Evolutionary conservation across 352 stramenopile species (phyloP).

Genomic region (Pythium sp.): DNA sequence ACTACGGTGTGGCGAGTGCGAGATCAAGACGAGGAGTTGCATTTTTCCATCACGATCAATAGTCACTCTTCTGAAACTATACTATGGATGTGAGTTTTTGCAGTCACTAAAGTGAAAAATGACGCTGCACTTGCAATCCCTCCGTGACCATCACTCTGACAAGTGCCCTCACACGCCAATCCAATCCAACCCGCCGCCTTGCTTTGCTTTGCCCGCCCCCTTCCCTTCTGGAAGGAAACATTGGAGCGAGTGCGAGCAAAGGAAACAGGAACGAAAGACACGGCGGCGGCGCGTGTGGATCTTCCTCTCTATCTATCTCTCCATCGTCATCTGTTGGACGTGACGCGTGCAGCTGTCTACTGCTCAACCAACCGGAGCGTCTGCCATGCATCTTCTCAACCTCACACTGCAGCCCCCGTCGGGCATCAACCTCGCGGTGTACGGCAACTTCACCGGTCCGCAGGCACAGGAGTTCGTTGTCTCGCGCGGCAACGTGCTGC

Average conservation of each 20-base stretch:
- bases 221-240: slow-evolving; percentile 11
- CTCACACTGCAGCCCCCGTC: slow-evolving; percentile 84
- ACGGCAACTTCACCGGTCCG: slow-evolving; percentile 90
- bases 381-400: slow-evolving; percentile 83
- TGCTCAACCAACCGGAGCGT: not conserved
- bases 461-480: slow-evolving; percentile 96
- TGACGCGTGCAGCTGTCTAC: not conserved
- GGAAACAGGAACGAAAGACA: slow-evolving; percentile 2
- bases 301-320: not conserved
- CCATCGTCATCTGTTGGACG: not conserved
- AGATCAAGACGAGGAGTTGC: too few relatives aligned
- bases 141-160: slow-evolving; percentile 4
- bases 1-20: too few relatives aligned
- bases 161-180: not conserved
- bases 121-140: too few relatives aligned
- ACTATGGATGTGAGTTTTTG: not conserved
- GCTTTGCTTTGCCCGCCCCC: not conserved
- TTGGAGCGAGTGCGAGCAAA: slow-evolving; percentile 8
- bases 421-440: slow-evolving; percentile 79
- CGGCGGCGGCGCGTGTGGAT: not conserved
- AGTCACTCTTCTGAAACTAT: slow-evolving; percentile 1
- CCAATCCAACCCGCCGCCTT: not conserved
- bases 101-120: not conserved
- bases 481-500: slow-evolving; percentile 90
- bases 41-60: too few relatives aligned